Conservation (phyloP, 2,329 filamentous ascomycete species). For the Penicillium psychrosexuale region DNA sequence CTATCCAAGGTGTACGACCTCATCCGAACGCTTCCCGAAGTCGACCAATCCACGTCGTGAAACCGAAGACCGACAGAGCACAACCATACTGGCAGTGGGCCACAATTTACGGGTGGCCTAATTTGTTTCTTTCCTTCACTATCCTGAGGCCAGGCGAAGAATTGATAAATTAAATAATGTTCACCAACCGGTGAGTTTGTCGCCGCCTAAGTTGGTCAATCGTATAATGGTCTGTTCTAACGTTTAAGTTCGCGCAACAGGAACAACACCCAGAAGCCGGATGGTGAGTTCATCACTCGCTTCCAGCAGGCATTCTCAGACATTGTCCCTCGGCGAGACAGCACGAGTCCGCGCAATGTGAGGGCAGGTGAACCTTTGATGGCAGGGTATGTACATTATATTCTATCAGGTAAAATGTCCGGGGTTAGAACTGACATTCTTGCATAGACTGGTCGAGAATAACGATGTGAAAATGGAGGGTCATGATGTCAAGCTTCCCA, state of each 20-base stretch:
- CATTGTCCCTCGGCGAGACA: constrained; percentile 53
- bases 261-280: constrained; percentile 79
- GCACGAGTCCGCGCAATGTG: constrained; percentile 28
- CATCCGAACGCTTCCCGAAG: background rate
- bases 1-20: background rate
- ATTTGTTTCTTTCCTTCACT: background rate
- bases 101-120: background rate
- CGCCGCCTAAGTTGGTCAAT: background rate
- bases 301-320: constrained; percentile 83
- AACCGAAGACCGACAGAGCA: background rate
- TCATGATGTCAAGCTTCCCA: constrained; percentile 59
- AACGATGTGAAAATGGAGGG: constrained; percentile 46
- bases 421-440: background rate
- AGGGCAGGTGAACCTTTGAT: constrained; percentile 18
- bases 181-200: constrained; percentile 47
- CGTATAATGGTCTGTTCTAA: background rate
- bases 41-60: background rate
- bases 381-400: constrained; percentile 23
- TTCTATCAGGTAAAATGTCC: background rate
- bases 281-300: constrained; percentile 75
- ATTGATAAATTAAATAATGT: constrained; percentile 35
- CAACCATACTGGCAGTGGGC: background rate
- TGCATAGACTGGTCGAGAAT: background rate
- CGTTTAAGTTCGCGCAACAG: constrained; percentile 41
- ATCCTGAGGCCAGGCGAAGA: background rate